Conservation (phyloP, 345 rosid genomes). For the Viola odorata region DNA sequence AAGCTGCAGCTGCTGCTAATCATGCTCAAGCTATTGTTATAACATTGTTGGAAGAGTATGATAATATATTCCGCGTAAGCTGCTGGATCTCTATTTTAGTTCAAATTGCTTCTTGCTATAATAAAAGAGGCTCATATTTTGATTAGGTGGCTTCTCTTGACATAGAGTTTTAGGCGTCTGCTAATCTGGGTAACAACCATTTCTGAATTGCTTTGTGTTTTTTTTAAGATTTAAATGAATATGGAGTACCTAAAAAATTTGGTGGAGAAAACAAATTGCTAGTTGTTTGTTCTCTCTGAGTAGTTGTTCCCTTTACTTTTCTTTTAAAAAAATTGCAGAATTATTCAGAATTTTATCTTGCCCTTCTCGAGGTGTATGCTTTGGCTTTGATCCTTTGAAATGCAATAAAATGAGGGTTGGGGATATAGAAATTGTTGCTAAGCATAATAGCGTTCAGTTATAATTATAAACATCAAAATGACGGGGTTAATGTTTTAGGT, state of each 20-base stretch:
- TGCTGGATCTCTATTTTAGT: slow-evolving; percentile 6
- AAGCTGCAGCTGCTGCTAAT: slow-evolving; percentile 99
- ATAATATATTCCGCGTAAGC: slow-evolving; percentile 80
- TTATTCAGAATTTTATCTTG: too few species aligned
- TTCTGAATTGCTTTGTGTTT: neutral
- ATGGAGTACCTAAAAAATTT: neutral
- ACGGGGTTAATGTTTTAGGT: too few species aligned
- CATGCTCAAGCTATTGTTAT: slow-evolving; percentile 98
- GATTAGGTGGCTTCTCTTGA: neutral
- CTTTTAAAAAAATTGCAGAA: too few species aligned
- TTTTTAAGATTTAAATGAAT: neutral
- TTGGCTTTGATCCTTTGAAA: too few species aligned
- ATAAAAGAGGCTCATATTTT: neutral
- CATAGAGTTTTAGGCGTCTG: slow-evolving; percentile 1
- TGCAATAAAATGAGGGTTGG: too few species aligned
- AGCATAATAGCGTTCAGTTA: too few species aligned
- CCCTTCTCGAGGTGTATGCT: too few species aligned
- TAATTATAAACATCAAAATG: too few species aligned
- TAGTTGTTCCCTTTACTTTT: neutral
- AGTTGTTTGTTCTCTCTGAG: neutral
- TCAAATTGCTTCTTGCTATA: slow-evolving; percentile 4
- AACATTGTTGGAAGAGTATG: slow-evolving; percentile 83
- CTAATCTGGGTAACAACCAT: neutral
- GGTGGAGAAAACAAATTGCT: neutral
- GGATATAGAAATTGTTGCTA: too few species aligned